phyloP scores from a whole-genome alignment of 352 stramenopile species.

The Pythium myriotylum region DNA sequence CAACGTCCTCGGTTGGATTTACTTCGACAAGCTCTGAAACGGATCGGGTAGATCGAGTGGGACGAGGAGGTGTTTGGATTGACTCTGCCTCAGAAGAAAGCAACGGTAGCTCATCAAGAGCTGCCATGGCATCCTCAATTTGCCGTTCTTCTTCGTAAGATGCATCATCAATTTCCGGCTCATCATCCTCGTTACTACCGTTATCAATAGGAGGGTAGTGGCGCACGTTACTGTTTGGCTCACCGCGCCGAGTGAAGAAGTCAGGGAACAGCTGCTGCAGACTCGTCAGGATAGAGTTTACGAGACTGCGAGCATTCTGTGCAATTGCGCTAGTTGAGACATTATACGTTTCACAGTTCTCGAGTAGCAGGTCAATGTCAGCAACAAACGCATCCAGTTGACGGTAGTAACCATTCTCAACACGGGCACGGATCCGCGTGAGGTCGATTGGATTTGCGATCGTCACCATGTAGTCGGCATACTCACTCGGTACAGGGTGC shows the following conservation, averaged over 20 bases:
- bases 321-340: slow-evolving; percentile 77
- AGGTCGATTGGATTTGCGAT: slow-evolving; percentile 87
- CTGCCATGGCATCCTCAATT: slow-evolving; percentile 31
- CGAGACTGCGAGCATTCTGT: slow-evolving; percentile 80
- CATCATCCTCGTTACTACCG: slow-evolving; percentile 34
- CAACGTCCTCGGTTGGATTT: no score
- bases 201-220: slow-evolving; percentile 65
- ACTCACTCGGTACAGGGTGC: slow-evolving; percentile 70
- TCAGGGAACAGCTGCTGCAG: slow-evolving; percentile 69
- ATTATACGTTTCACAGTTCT: slow-evolving; percentile 89
- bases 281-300: slow-evolving; percentile 54
- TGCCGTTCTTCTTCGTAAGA: slow-evolving; percentile 28
- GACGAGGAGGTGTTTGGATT: slow-evolving; percentile 1
- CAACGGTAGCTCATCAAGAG: slow-evolving; percentile 19
- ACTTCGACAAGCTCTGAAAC: not conserved
- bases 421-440: slow-evolving; percentile 69
- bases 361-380: slow-evolving; percentile 69
- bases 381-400: slow-evolving; percentile 83
- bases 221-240: slow-evolving; percentile 31
- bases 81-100: not conserved
- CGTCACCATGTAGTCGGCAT: slow-evolving; percentile 81
- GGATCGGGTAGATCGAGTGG: slow-evolving; percentile 7
- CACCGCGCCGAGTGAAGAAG: slow-evolving; percentile 18
- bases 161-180: slow-evolving; percentile 19
- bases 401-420: slow-evolving; percentile 75